Percentiles rank a stretch among this genome's conserved stretches.
phyloP scores from a whole-genome alignment of 2,329 filamentous ascomycete genomes.

The Fusarium musae region DNA sequence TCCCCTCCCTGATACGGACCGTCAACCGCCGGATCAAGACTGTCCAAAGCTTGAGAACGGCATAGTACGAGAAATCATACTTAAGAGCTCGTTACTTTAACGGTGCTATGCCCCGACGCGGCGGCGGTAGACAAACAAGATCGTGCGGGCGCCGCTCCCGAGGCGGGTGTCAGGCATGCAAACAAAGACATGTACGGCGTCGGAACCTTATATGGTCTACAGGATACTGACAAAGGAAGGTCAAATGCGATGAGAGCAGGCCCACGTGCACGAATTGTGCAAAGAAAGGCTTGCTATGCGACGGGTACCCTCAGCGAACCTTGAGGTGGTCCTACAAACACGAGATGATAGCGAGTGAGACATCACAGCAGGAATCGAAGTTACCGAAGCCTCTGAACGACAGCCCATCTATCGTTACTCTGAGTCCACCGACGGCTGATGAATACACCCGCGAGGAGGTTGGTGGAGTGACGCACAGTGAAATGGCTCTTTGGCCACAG shows the following conservation, averaged over 20 bases:
- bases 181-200: not conserved
- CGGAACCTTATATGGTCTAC: accelerated
- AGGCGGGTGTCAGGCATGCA: not conserved
- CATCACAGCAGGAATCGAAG: accelerated
- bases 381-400: accelerated
- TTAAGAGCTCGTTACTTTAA: not conserved
- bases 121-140: not conserved
- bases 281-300: not conserved
- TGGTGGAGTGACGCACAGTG: accelerated
- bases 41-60: not conserved
- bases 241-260: not conserved
- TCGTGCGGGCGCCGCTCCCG: not conserved
- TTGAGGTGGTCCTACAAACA: not conserved
- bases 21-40: not conserved
- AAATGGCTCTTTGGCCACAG: not conserved
- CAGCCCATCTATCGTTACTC: accelerated
- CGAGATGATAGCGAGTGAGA: not conserved
- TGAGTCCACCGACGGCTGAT: accelerated
- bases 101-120: not conserved
- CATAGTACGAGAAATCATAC: accelerated
- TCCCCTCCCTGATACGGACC: not conserved
- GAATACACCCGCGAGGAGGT: accelerated
- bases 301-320: not conserved
- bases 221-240: accelerated
- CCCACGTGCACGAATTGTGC: not conserved